phyloP scores from a whole-genome alignment of 768 basidiomycete genomes.

The Suillus clintonianus region DNA sequence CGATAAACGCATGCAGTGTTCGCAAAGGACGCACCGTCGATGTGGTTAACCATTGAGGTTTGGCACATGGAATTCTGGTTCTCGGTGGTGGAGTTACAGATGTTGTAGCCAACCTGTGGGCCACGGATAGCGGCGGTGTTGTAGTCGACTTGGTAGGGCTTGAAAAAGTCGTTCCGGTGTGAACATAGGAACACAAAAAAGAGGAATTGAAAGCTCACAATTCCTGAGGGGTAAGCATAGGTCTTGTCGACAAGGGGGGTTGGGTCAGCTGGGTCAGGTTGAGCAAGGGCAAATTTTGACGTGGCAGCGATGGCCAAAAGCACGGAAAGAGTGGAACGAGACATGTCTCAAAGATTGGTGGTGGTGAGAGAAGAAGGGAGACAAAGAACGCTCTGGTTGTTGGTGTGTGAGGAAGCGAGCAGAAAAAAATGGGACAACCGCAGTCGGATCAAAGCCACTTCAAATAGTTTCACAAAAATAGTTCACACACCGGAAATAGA shows the following conservation, averaged over 20 bases:
- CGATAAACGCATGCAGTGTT: background rate
- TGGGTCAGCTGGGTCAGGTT: constrained; percentile 43
- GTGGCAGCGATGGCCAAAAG: constrained; percentile 33
- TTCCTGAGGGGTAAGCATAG: constrained; percentile 43
- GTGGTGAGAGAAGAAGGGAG: background rate
- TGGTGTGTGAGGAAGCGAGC: background rate
- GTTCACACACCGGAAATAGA: constrained; percentile 8
- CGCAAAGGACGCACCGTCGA: constrained; percentile 30
- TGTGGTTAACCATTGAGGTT: constrained; percentile 63
- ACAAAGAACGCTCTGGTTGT: background rate
- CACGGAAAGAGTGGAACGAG: constrained; percentile 49
- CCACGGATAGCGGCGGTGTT: constrained; percentile 50
- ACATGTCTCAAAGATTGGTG: constrained; percentile 38
- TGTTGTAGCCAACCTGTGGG: constrained; percentile 63
- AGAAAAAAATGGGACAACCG: background rate
- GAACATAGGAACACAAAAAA: background rate
- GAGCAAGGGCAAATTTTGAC: constrained; percentile 30
- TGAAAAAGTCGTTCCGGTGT: background rate
- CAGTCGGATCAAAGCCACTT: background rate
- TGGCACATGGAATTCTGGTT: constrained; percentile 67
- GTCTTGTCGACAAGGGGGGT: constrained; percentile 48
- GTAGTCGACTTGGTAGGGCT: constrained; percentile 57
- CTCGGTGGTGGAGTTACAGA: constrained; percentile 69
- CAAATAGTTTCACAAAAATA: constrained; percentile 3
- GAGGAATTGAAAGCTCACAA: constrained; percentile 33